Evolutionary conservation across 495 filamentous ascomycete species (phyloP), one percentile per base, ranked within the genome.

Genomic region (Penicillium nucicola): DNA sequence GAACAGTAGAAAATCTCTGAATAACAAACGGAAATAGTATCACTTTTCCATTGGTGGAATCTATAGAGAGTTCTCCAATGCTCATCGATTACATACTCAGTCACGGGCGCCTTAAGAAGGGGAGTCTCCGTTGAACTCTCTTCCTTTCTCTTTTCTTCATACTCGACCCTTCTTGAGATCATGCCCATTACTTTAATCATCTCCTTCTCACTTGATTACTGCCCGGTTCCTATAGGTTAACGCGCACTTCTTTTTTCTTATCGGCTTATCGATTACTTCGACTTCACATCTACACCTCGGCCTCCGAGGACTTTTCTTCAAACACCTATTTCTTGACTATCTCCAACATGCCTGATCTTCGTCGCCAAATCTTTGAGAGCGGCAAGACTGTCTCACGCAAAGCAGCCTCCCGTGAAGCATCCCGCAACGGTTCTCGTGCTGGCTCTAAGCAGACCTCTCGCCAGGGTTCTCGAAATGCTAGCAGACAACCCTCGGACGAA

Each of bases 301-400:
- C 43, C 17, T 34, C 25, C 22, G 3, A 5, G 30, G 19, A 12
- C 22, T 14, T 28, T 23, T 39, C 23, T 19, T 45, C 48, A 23
- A 53, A 44, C 20, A 28, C 44, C 18, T 52, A 50, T 42, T 45
- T 48, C 46, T 52, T 56, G 22, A 9, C 28, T 31, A 19, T 50
- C 22, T 18, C 42, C 50, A 67, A 13, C 47, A 76, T 76, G 73
- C 73, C 70, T 17, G 74, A 77, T 60, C 80, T 97, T 45, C 82
- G 89, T 59, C 85, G 92, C 63, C 88, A 88, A 66, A 90, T 88
- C 30, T 59, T 76, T 10, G 88, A 92, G 75, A 88, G 85, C 72
- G 84, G 84, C 65, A 98, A 98, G 76, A 98, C 92, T 31, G 78
- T 93, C 42, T 97, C 93, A 31, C 84, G 86, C 62, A 96, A 96